Percentiles rank a stretch among this genome's conserved stretches.
Conservation (phyloP, 2,329 filamentous ascomycete species). For the Penicillium sp. region DNA sequence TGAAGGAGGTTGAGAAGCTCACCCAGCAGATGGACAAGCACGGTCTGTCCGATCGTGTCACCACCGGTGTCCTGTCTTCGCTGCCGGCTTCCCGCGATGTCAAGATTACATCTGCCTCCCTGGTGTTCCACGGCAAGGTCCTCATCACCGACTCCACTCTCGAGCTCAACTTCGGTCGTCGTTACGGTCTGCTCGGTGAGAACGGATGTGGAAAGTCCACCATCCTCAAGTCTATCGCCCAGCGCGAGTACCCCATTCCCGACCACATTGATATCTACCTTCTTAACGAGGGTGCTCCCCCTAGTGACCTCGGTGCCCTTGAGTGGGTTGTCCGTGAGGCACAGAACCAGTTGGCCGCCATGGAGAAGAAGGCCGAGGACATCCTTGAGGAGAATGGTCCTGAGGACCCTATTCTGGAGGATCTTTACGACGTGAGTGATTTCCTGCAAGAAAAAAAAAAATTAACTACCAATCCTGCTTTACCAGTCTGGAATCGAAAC, state of each 20-base stretch:
- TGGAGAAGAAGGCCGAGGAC: constrained; percentile 86
- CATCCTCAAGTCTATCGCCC: constrained; percentile 90
- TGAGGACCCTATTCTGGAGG: constrained; percentile 84
- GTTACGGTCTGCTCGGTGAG: constrained; percentile 94
- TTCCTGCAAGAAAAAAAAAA: background rate
- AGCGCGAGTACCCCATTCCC: constrained; percentile 92
- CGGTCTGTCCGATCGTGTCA: constrained; percentile 95
- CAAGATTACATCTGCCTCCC: constrained; percentile 89
- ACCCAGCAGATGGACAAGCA: constrained; percentile 93
- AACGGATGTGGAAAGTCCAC: constrained; percentile 99
- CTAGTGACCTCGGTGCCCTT: constrained; percentile 82
- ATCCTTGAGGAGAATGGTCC: constrained; percentile 90
- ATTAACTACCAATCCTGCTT: background rate
- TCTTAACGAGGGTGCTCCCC: constrained; percentile 92
- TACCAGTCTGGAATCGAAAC: background rate
- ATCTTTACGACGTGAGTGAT: constrained; percentile 84
- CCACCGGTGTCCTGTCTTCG: constrained; percentile 92
- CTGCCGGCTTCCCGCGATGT: constrained; percentile 84
- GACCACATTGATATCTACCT: constrained; percentile 98
- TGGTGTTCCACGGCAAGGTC: constrained; percentile 97
- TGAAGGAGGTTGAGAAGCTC: constrained; percentile 81
- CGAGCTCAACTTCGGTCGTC: constrained; percentile 87
- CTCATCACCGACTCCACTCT: constrained; percentile 91
- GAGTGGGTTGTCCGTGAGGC: constrained; percentile 98
- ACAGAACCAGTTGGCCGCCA: constrained; percentile 83